Evolutionary conservation across 177 flowering plant species (phyloP).

Genomic region (Vitis hybrid): DNA sequence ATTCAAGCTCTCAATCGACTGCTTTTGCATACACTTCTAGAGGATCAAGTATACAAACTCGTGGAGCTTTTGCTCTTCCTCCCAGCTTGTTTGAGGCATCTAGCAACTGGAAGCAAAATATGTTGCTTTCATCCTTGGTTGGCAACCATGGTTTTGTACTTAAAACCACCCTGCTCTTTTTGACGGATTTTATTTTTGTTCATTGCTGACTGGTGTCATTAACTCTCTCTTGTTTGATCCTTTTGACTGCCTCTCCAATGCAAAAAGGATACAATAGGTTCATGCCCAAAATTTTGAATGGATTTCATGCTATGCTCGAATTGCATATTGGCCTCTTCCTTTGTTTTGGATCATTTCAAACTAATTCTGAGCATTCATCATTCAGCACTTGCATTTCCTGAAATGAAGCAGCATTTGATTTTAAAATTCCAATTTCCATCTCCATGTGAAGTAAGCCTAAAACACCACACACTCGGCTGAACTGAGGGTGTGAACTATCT

Average conservation of each 20-base stretch:
- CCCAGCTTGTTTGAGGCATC: too few species aligned
- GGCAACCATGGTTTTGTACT: too few species aligned
- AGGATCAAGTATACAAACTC: too few species aligned
- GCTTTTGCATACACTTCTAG: too few species aligned
- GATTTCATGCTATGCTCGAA: background rate
- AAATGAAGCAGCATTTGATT: slow-evolving; percentile 8
- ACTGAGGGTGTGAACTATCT: slow-evolving; percentile 45
- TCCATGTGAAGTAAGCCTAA: slow-evolving; percentile 40
- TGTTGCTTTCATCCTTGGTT: too few species aligned
- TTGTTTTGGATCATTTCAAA: background rate
- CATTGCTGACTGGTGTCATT: background rate
- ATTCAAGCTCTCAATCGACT: too few species aligned
- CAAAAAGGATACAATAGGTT: background rate
- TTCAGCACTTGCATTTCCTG: background rate
- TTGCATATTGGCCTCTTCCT: background rate
- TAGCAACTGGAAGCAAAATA: too few species aligned
- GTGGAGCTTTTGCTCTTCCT: too few species aligned
- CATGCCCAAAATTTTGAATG: background rate
- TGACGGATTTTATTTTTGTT: too few species aligned
- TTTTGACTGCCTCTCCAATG: background rate
- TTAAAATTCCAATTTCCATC: slow-evolving; percentile 24
- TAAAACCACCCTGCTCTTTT: too few species aligned
- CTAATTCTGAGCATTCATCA: background rate
- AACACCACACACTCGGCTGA: slow-evolving; percentile 21
- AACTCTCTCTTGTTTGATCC: background rate